Conservation (phyloP, 208 protist genomes). For the Angomonas deanei region DNA sequence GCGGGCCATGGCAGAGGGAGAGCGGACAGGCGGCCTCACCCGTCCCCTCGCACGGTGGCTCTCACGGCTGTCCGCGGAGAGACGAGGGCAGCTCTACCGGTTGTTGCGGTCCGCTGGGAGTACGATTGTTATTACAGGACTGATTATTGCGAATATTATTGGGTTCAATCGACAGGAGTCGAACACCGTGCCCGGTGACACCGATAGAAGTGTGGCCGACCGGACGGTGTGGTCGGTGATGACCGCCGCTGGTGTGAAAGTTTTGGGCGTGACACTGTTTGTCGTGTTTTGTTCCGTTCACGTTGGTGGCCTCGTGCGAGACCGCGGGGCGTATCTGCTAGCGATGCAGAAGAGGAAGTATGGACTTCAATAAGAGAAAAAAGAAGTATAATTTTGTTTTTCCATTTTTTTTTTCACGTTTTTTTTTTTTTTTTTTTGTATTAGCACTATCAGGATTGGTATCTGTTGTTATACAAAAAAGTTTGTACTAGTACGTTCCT, state of each 20-base stretch:
- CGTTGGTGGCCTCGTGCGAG: neutral
- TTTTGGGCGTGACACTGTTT: neutral
- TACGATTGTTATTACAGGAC: constrained; percentile 20
- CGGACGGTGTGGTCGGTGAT: neutral
- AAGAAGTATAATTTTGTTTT: neutral
- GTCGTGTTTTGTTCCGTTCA: neutral
- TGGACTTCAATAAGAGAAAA: too few species aligned
- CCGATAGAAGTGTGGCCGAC: neutral
- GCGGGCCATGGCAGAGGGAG: constrained; percentile 15
- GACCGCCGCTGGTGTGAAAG: neutral
- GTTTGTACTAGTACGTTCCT: too few species aligned
- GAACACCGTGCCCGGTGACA: neutral
- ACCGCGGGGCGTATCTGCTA: neutral
- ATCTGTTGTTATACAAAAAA: too few species aligned
- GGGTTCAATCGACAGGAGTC: constrained; percentile 24
- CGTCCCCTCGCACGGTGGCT: neutral
- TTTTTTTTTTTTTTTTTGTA: too few species aligned
- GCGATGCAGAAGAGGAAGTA: neutral
- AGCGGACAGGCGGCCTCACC: neutral
- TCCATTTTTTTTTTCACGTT: too few species aligned
- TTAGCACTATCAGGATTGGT: too few species aligned
- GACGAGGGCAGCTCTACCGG: neutral
- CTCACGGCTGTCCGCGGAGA: neutral
- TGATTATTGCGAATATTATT: constrained; percentile 56
- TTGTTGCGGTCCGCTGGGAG: constrained; percentile 6